Conservation (phyloP, 805 yeast genomes). For the Starmerella vaccinii region DNA sequence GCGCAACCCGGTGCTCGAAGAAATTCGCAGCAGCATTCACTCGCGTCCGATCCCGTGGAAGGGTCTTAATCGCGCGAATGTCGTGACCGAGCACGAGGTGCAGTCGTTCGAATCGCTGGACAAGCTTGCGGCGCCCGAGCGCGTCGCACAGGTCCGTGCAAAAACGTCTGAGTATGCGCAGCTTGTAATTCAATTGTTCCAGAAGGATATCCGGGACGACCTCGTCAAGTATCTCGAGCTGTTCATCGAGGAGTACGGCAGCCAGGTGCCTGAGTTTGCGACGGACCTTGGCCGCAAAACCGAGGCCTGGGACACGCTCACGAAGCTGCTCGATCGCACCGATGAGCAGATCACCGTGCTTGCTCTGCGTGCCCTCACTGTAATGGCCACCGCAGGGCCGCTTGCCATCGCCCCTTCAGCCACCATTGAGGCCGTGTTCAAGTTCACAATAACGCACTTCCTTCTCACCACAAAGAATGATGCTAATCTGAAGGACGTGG, state of each 20-base stretch:
- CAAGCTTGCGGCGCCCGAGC: constrained; percentile 33
- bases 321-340: constrained; percentile 39
- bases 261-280: constrained; percentile 27
- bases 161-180: constrained; percentile 45
- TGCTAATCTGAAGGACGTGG: constrained; percentile 47
- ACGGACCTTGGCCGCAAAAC: constrained; percentile 38
- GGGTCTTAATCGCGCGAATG: constrained; percentile 66
- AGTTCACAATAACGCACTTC: constrained; percentile 27
- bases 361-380: constrained; percentile 26
- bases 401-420: constrained; percentile 33
- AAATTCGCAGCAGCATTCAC: constrained; percentile 46
- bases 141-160: constrained; percentile 28
- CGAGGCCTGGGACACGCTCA: constrained; percentile 35
- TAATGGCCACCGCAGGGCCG: constrained; percentile 10
- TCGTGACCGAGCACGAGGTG: constrained; percentile 60
- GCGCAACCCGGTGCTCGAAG: constrained; percentile 29
- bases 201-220: constrained; percentile 48
- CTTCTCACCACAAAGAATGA: constrained; percentile 32
- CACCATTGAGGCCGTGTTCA: constrained; percentile 28
- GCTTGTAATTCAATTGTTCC: constrained; percentile 45
- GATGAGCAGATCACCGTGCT: constrained; percentile 50
- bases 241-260: constrained; percentile 46
- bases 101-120: constrained; percentile 45
- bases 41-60: constrained; percentile 88
- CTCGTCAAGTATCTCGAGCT: constrained; percentile 56